Evolutionary conservation across 768 basidiomycete species (phyloP), one percentile per base, ranked within the genome.

Genomic region (Asterophora parasitica): DNA sequence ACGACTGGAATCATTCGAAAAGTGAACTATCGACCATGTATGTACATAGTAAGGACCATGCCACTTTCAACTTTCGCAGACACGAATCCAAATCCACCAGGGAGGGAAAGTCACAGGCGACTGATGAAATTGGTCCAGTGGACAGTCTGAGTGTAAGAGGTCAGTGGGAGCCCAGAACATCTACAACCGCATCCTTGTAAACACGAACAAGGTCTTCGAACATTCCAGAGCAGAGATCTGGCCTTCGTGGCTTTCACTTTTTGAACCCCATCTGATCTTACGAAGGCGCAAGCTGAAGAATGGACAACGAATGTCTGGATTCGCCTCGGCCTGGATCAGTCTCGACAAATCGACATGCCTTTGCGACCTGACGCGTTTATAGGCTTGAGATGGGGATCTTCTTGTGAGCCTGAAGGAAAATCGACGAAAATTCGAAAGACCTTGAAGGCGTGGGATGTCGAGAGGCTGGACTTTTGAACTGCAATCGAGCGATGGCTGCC

Each of bases 321-420:
- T 42, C 70, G 79, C 16, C 65, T 81, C 32, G 75, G 73, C 16
- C 57, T 78, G 54, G 74, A 81, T 53, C 75, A 77, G 6, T 58
- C 69, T 34, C n/a, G 77, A 83, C 56, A 77, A 74, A 56, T 62
- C 72, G 10, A 78, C 77, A n/a, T 82, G 80, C 78, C 63, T 66
- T 49, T 60, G 61, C 37, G 78, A 78, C 49, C 68, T 73, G 15
- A 70, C 73, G 33, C 78, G 81, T 58, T 76, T 83, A 76, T n/a
- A n/a, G n/a, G n/a, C n/a, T n/a, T n/a, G n/a, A n/a, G n/a, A n/a
- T n/a, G n/a, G n/a, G n/a, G n/a, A n/a, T n/a, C n/a, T n/a, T n/a
- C n/a, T n/a, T n/a, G n/a, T n/a, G n/a, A n/a, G n/a, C n/a, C n/a
- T n/a, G n/a, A n/a, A n/a, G n/a, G n/a, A n/a, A n/a, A n/a, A n/a